Base-by-base conservation (phyloP, 176 grass and related monocot genomes). In the Oryza officinalis region DNA sequence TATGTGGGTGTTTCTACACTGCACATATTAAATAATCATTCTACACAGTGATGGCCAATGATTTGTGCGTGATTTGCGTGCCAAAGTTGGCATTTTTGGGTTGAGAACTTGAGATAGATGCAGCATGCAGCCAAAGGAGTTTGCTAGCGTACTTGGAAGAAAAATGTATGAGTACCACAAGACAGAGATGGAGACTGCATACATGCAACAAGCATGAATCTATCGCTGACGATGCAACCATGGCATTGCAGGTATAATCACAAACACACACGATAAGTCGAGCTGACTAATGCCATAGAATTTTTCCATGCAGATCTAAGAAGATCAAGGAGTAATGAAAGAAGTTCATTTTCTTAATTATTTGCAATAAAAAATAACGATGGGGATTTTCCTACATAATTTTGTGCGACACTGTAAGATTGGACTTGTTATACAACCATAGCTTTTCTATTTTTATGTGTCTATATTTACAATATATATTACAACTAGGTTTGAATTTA, bases 41-140 rank as follows among this genome's bases (percentile, higher is more conserved):
- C 0, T n/a, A 4, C n/a, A n/a, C 8, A 3, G 7, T 61, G 57
- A 7, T 10, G 37, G 67, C 18, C 71, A 1, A 25, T 45, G 23
- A 23, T 46, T 50, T 17, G 71, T 33, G 60, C 81, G 81, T 27
- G 71, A 84, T 84, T 67, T 52, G 43, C 71, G 81, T 75, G 32
- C 13, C 5, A 18, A 75, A 46, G 46, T 50, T 44, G 44, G 8
- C 81, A 20, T 40, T 27, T 26, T 8, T 23, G 47, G 33, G 37
- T 38, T 38, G 37, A 38, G 37, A 38, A 38, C 37, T 71, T 9
- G 31, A 38, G 31, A 38, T 31, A 13, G 22, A 33, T 20, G 57
- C 30, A 6, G 27, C 81, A 44, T 74, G 81, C 40, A 20, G 70
- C 40, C 81, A 74, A 83, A 49, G 27, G 50, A 33, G 78, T 57